Evolutionary conservation across 352 stramenopile genomes (phyloP).

Genomic region (Globisporangium orthogonon): DNA sequence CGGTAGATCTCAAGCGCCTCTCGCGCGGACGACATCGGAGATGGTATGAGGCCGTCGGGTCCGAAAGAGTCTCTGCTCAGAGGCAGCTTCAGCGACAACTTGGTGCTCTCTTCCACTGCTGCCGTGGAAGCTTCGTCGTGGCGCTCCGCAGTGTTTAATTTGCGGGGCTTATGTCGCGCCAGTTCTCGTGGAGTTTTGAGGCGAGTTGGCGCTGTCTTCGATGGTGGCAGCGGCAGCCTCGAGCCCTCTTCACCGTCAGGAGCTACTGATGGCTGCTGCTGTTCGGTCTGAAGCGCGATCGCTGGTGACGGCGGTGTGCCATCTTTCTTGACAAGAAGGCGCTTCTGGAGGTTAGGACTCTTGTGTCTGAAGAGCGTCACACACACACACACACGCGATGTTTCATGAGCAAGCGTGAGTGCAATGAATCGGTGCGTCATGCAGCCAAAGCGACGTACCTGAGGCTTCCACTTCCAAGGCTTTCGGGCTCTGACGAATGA

Average conservation of each 20-base stretch:
- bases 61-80: background rate
- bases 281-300: background rate
- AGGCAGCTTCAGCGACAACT: background rate
- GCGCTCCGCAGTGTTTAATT: background rate
- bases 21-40: constrained; percentile 22
- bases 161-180: background rate
- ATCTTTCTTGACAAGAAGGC: constrained; percentile 13
- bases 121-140: background rate
- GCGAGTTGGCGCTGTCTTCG: background rate
- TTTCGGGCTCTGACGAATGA: background rate
- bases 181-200: background rate
- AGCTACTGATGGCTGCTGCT: background rate
- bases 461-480: background rate
- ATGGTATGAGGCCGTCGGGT: constrained; percentile 10
- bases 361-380: constrained; percentile 5
- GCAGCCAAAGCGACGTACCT: background rate
- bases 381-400: background rate
- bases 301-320: constrained; percentile 1
- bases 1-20: constrained; percentile 24
- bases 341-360: constrained; percentile 23
- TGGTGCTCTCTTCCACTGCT: background rate
- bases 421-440: constrained; percentile 2
- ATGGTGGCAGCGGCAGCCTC: background rate
- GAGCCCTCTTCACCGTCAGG: background rate
- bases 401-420: background rate